A percentile compares a stretch with the other conserved stretches of the same genome.
Evolutionary conservation across 2,329 filamentous ascomycete genomes (phyloP).

Genomic region (Trichophyton verrucosum): DNA sequence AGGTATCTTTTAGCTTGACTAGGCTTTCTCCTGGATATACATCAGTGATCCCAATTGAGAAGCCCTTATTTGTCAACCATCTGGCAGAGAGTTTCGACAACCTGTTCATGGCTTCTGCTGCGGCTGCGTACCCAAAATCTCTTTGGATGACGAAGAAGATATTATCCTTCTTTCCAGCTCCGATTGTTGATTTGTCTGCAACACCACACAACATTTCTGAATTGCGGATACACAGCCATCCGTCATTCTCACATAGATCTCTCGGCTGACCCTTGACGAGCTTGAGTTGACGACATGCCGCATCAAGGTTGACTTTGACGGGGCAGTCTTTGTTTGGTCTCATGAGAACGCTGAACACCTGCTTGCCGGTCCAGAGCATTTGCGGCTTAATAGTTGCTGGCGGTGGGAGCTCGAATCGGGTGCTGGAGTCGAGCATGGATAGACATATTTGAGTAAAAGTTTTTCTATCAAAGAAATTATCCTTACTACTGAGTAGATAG

Average conservation of each 20-base stretch:
- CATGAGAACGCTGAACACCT: conserved; percentile 86
- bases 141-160: conserved; percentile 94
- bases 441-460: conserved; percentile 82
- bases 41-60: conserved; percentile 91
- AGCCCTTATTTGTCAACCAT: conserved; percentile 78
- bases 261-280: conserved; percentile 27
- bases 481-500: conserved; percentile 81
- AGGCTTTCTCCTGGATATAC: conserved; percentile 71
- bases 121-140: conserved; percentile 83
- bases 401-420: conserved; percentile 69
- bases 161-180: conserved; percentile 92
- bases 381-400: conserved; percentile 78
- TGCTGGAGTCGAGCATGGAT: conserved; percentile 79
- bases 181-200: conserved; percentile 98
- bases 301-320: conserved; percentile 83
- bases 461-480: conserved; percentile 79
- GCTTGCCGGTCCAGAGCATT: conserved; percentile 90
- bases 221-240: conserved; percentile 85
- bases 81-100: conserved; percentile 82
- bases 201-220: conserved; percentile 94
- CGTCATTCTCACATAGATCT: conserved; percentile 72
- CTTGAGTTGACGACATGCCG: conserved; percentile 67
- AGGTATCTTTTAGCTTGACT: conserved; percentile 56
- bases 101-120: conserved; percentile 85
- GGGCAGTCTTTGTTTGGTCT: conserved; percentile 72